These are phyloP conservation scores for Auricularia sp. DNA, from an alignment of 768 basidiomycete genomes.

Conservation along the genomic window DNA sequence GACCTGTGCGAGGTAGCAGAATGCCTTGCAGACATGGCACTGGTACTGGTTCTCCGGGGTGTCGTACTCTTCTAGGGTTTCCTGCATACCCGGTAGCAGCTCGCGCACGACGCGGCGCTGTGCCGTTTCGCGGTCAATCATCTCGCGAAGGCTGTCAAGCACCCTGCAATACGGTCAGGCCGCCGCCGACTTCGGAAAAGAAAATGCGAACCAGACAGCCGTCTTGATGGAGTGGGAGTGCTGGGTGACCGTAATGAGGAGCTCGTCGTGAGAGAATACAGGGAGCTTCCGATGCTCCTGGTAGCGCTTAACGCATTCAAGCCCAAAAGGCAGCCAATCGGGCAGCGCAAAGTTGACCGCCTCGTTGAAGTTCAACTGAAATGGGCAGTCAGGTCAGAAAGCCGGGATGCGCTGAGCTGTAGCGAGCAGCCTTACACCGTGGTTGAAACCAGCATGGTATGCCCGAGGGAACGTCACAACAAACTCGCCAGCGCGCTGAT, in stretches of 20 bases:
- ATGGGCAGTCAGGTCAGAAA: neutral
- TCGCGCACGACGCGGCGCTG: slow-evolving; percentile 55
- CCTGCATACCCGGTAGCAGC: slow-evolving; percentile 40
- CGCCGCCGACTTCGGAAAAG: slow-evolving; percentile 1
- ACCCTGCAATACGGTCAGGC: slow-evolving; percentile 38
- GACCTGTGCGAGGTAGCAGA: slow-evolving; percentile 92
- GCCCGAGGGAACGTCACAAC: slow-evolving; percentile 97
- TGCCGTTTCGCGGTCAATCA: slow-evolving; percentile 75
- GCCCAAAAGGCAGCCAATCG: slow-evolving; percentile 84
- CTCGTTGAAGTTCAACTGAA: slow-evolving; percentile 94
- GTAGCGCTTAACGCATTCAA: slow-evolving; percentile 84
- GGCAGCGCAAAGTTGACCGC: slow-evolving; percentile 97
- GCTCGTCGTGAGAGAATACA: slow-evolving; percentile 96
- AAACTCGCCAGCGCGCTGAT: slow-evolving; percentile 95
- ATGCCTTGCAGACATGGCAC: slow-evolving; percentile 84
- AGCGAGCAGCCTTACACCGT: slow-evolving; percentile 58
- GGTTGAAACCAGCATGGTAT: slow-evolving; percentile 97
- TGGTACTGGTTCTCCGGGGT: slow-evolving; percentile 92
- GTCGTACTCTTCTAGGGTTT: slow-evolving; percentile 69
- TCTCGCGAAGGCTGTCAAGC: slow-evolving; percentile 71
- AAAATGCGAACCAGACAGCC: slow-evolving; percentile 61
- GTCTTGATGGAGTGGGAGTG: slow-evolving; percentile 89
- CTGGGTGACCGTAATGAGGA: slow-evolving; percentile 94
- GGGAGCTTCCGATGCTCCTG: slow-evolving; percentile 85
- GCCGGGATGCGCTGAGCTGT: slow-evolving; percentile 5